Conservation (phyloP, 2,329 filamentous ascomycete species). For the Hymenoscyphus repandus region DNA sequence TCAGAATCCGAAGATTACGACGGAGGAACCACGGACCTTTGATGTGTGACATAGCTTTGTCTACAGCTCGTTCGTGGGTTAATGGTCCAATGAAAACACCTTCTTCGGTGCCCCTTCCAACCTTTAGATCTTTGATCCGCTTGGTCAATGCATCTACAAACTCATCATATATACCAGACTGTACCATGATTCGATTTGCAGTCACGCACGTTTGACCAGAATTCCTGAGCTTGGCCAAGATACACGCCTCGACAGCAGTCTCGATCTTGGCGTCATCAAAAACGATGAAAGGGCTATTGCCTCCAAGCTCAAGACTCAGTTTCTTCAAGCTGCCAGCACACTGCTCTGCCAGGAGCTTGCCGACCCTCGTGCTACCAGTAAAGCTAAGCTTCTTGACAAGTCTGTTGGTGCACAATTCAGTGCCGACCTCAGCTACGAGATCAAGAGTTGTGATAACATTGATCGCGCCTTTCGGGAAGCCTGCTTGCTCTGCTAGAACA, state of each 20-base stretch:
- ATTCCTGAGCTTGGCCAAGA: constrained; percentile 83
- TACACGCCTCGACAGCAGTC: constrained; percentile 71
- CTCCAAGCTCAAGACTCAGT: constrained; percentile 59
- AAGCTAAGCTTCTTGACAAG: constrained; percentile 49
- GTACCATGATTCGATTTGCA: too few species aligned
- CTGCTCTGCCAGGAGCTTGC: constrained; percentile 33
- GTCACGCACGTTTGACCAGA: constrained; percentile 65
- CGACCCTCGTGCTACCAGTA: constrained; percentile 52
- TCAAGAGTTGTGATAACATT: constrained; percentile 51
- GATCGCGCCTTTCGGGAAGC: constrained; percentile 70
- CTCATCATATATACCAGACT: too few species aligned
- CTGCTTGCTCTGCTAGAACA: constrained; percentile 69
- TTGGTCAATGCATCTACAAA: too few species aligned
- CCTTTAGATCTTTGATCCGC: too few species aligned
- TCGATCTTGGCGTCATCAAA: constrained; percentile 93
- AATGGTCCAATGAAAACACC: too few species aligned
- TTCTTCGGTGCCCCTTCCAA: too few species aligned
- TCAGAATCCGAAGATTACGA: too few species aligned
- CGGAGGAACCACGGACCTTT: too few species aligned
- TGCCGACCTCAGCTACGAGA: constrained; percentile 36
- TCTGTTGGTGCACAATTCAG: constrained; percentile 34
- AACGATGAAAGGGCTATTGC: constrained; percentile 91
- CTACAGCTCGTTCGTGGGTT: too few species aligned
- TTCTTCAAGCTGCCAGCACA: constrained; percentile 36
- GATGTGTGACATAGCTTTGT: too few species aligned